These are phyloP conservation scores for Lenzites betulinus DNA, from an alignment of 768 basidiomycete genomes.

Conservation along the genomic window DNA sequence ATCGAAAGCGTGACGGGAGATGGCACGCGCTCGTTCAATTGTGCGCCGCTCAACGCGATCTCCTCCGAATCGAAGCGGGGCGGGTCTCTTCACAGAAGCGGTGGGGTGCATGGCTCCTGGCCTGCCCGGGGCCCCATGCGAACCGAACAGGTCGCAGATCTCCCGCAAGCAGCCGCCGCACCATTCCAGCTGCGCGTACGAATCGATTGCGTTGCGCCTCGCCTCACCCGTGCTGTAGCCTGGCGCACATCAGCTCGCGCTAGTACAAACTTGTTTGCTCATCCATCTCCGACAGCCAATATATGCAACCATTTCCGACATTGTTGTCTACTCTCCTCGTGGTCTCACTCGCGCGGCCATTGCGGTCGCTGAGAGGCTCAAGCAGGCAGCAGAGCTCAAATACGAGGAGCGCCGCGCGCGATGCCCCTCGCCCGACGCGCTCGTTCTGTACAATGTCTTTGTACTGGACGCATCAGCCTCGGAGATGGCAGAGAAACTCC, in stretches of 20 bases:
- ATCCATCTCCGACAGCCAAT: conserved; percentile 55
- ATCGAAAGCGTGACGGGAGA: background rate
- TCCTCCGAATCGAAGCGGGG: background rate
- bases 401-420: conserved; percentile 43
- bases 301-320: conserved; percentile 86
- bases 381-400: conserved; percentile 61
- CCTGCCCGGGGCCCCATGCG: conserved; percentile 6
- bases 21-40: background rate
- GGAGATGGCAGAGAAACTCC: conserved; percentile 45
- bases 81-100: conserved; percentile 13
- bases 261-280: conserved; percentile 15
- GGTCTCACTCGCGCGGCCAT: conserved; percentile 58
- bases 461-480: conserved; percentile 62
- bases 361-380: conserved; percentile 65
- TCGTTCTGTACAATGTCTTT: conserved; percentile 73
- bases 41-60: background rate
- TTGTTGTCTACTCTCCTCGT: conserved; percentile 82
- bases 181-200: background rate
- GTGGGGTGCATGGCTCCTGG: conserved; percentile 11
- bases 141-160: conserved; percentile 12
- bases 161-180: conserved; percentile 5
- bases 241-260: too few relatives aligned
- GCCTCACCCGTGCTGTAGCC: background rate
- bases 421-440: conserved; percentile 27
- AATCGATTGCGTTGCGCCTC: conserved; percentile 5